Conservation (phyloP, 139 green algal species). For the Volvox reticuliferus region DNA sequence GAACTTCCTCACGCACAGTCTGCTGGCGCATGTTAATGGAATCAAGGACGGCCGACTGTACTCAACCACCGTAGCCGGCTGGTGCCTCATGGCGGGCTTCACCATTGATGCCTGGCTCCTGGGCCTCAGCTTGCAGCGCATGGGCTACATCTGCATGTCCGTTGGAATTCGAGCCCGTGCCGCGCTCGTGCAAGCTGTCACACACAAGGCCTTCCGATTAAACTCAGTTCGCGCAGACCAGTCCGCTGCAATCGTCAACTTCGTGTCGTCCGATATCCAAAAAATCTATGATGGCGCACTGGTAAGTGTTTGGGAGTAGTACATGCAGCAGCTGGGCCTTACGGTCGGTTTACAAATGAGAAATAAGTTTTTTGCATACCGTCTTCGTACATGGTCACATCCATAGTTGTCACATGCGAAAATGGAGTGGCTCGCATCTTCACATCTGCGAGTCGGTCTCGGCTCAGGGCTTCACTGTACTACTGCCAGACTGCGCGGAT, state of each 20-base stretch:
- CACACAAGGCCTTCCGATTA: slow-evolving; percentile 73
- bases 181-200: slow-evolving; percentile 68
- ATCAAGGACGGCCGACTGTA: slow-evolving; percentile 25
- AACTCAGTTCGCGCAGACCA: slow-evolving; percentile 67
- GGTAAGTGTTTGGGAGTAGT: too few species aligned
- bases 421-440: too few species aligned
- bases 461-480: too few species aligned
- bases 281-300: slow-evolving; percentile 44
- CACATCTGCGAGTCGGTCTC: too few species aligned
- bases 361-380: too few species aligned
- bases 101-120: slow-evolving; percentile 58
- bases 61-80: slow-evolving; percentile 47
- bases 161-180: slow-evolving; percentile 60
- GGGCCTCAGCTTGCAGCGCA: slow-evolving; percentile 69
- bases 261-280: slow-evolving; percentile 70
- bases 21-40: slow-evolving; percentile 42
- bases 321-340: too few species aligned
- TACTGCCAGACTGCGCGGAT: too few species aligned
- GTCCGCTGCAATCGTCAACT: slow-evolving; percentile 66
- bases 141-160: slow-evolving; percentile 72
- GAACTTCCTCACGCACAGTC: not conserved
- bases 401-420: too few species aligned
- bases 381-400: too few species aligned
- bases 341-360: too few species aligned
- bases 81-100: slow-evolving; percentile 57